phyloP scores from a whole-genome alignment of 345 rosid species.

The Crucihimalaya himalaica region DNA sequence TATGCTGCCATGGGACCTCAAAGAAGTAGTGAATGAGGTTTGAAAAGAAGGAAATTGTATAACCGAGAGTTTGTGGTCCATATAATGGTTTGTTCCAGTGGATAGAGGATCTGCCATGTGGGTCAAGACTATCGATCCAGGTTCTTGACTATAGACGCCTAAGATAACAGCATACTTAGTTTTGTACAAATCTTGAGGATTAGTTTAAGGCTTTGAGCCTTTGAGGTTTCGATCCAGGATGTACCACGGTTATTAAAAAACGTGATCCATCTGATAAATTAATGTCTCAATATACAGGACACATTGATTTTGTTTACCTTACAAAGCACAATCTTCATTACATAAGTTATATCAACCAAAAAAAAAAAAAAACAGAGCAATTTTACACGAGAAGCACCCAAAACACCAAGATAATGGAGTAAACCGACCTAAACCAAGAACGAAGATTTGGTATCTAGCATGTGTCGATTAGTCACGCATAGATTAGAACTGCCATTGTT shows the following conservation, averaged over 20 bases:
- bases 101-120: neutral
- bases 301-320: neutral
- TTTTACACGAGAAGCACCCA: conserved; percentile 3
- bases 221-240: neutral
- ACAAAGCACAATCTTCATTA: conserved; percentile 23
- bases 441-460: conserved; percentile 11
- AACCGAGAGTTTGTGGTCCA: neutral
- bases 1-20: neutral
- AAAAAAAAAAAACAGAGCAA: neutral
- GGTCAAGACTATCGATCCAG: neutral
- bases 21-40: neutral
- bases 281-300: neutral
- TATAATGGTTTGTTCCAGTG: neutral
- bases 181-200: neutral
- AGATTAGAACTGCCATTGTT: conserved; percentile 33
- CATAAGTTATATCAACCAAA: neutral
- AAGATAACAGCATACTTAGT: no score
- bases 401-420: neutral
- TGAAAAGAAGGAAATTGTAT: neutral
- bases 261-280: neutral
- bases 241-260: neutral
- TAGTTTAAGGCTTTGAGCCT: no score
- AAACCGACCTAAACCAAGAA: conserved; percentile 13
- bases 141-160: neutral
- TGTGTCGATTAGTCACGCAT: conserved; percentile 25